Conservation (phyloP, 306 rosid species). For the Trichosanthes truncata region DNA sequence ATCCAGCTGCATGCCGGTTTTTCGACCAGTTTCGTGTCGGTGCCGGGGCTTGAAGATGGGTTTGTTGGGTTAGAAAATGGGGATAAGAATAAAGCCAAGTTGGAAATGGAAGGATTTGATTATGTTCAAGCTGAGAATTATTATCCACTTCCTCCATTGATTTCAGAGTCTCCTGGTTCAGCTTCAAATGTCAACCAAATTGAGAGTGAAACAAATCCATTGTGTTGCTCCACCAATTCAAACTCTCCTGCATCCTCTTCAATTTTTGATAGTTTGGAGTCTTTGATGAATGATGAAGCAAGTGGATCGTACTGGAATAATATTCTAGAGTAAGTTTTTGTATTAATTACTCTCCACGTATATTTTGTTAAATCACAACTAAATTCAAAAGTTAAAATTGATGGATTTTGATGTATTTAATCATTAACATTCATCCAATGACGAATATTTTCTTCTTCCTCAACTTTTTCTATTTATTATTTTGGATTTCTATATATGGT, state of each 20-base stretch:
- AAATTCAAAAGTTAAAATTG: not conserved
- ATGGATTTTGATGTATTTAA: too few species aligned
- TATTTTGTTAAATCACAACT: not conserved
- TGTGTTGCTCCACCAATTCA: slow-evolving; percentile 11
- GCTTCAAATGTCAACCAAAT: slow-evolving; percentile 21
- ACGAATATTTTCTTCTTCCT: not conserved
- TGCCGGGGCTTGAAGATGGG: slow-evolving; percentile 16
- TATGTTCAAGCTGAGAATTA: slow-evolving; percentile 16
- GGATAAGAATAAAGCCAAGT: slow-evolving; percentile 10
- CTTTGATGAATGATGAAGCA: slow-evolving; percentile 47
- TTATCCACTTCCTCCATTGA: slow-evolving; percentile 35
- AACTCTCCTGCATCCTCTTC: slow-evolving; percentile 23
- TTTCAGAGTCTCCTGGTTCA: slow-evolving; percentile 22
- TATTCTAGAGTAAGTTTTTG: slow-evolving; percentile 46
- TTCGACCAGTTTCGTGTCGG: not conserved
- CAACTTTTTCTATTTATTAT: not conserved
- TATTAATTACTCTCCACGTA: too few species aligned
- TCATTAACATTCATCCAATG: not conserved
- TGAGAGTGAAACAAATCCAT: slow-evolving; percentile 14
- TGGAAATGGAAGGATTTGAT: not conserved
- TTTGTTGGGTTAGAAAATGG: slow-evolving; percentile 5
- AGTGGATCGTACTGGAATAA: slow-evolving; percentile 70
- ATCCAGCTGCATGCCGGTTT: not conserved
- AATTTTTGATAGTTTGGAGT: slow-evolving; percentile 61
- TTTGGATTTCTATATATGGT: not conserved